Conservation (phyloP, 768 basidiomycete species). For the Trametes sanguinea region DNA sequence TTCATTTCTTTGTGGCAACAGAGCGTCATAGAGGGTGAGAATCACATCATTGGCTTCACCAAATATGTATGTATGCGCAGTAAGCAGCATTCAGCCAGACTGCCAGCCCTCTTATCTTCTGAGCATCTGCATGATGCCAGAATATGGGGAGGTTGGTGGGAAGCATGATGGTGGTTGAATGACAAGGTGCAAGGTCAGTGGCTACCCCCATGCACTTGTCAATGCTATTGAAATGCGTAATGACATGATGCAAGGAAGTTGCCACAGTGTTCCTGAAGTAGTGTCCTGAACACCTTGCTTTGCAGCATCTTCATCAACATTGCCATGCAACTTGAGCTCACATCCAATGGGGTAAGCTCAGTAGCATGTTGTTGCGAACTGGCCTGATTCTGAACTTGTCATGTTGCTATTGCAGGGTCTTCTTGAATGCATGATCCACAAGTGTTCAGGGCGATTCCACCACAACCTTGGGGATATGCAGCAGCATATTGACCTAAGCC, state of each 20-base stretch:
- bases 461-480: slow-evolving; percentile 7
- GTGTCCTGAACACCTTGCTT: too few species aligned
- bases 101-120: too few species aligned
- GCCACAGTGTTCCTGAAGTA: too few species aligned
- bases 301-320: slow-evolving; percentile 20
- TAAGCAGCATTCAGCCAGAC: not conserved
- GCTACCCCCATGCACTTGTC: too few species aligned
- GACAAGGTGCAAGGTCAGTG: too few species aligned
- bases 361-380: not conserved
- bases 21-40: slow-evolving; percentile 2
- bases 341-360: slow-evolving; percentile 7
- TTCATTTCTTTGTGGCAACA: not conserved
- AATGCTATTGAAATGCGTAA: too few species aligned
- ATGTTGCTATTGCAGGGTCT: not conserved
- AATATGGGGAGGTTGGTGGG: too few species aligned
- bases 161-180: too few species aligned
- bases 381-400: not conserved
- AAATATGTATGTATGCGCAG: not conserved
- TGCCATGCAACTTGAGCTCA: slow-evolving; percentile 1
- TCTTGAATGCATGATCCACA: slow-evolving; percentile 10
- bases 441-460: slow-evolving; percentile 17
- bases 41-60: not conserved
- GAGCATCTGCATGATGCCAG: too few species aligned
- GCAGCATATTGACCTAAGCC: slow-evolving; percentile 20
- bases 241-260: not conserved